Conservation (phyloP, 192 early-diverging fungal species). For the Rhizophagus clarus region DNA sequence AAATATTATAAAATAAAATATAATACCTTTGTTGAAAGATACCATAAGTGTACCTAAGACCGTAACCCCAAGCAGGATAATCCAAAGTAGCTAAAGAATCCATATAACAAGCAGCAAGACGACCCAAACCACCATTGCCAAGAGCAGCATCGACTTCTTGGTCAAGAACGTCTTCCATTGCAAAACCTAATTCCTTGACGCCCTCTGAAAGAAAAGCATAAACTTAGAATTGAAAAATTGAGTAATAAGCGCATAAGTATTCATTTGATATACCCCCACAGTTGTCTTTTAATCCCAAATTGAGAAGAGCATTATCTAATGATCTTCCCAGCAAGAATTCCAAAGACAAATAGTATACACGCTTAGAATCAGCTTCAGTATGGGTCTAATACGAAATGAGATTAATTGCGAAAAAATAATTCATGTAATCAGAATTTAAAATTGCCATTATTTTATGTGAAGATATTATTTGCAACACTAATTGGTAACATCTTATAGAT, state of each 20-base stretch:
- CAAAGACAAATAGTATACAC: conserved; percentile 96
- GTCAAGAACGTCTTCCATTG: conserved; percentile 88
- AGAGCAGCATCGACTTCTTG: conserved; percentile 96
- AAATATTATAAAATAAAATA: background rate
- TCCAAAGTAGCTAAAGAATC: conserved; percentile 93
- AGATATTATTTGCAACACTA: no score
- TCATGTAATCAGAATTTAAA: no score
- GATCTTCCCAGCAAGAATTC: conserved; percentile 97
- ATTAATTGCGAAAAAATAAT: no score
- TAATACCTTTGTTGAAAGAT: conserved; percentile 91
- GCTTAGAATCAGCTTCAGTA: conserved; percentile 83
- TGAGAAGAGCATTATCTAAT: conserved; percentile 96
- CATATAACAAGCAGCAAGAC: conserved; percentile 98
- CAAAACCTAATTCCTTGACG: conserved; percentile 82
- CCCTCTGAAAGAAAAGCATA: conserved; percentile 38
- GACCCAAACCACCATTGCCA: conserved; percentile 96
- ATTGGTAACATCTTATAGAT: no score
- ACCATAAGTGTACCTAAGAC: conserved; percentile 96
- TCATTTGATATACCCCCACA: conserved; percentile 62
- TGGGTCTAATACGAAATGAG: conserved; percentile 44
- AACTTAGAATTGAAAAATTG: background rate
- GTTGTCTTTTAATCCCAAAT: conserved; percentile 77
- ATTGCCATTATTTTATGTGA: no score
- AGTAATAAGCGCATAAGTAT: background rate
- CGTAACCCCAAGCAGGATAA: conserved; percentile 97